These are phyloP conservation scores for Obba rivulosa DNA, from an alignment of 768 basidiomycete species.

Conservation along the genomic window DNA sequence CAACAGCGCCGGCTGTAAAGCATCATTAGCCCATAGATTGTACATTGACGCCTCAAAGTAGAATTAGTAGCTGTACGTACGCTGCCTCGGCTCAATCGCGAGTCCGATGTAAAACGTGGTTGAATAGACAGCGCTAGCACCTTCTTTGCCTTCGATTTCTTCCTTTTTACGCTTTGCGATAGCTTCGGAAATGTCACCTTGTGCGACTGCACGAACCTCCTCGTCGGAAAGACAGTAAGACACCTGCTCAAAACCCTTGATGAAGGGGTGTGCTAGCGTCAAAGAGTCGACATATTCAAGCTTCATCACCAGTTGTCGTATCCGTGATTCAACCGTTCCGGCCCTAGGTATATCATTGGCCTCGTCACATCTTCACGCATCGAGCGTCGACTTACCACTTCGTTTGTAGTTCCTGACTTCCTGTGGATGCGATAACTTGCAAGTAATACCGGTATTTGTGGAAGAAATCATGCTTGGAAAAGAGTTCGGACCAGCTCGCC, in stretches of 20 bases:
- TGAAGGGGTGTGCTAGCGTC: slow-evolving; percentile 89
- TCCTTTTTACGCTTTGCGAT: slow-evolving; percentile 70
- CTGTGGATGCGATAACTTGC: slow-evolving; percentile 91
- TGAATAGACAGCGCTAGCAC: slow-evolving; percentile 78
- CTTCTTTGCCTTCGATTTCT: slow-evolving; percentile 73
- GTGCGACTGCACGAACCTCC: slow-evolving; percentile 83
- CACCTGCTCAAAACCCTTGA: slow-evolving; percentile 88
- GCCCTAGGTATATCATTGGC: slow-evolving; percentile 39
- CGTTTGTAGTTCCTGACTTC: slow-evolving; percentile 74
- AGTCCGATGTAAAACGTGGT: slow-evolving; percentile 98
- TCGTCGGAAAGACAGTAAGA: slow-evolving; percentile 80
- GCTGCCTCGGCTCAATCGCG: slow-evolving; percentile 83
- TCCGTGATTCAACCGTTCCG: slow-evolving; percentile 97
- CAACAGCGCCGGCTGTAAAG: slow-evolving; percentile 62
- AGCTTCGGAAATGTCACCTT: slow-evolving; percentile 77
- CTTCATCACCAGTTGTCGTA: slow-evolving; percentile 96
- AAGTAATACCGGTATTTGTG: slow-evolving; percentile 94
- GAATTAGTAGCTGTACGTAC: slow-evolving; percentile 42
- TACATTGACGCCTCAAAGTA: background rate
- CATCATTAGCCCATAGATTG: slow-evolving; percentile 1
- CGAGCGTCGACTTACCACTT: slow-evolving; percentile 69
- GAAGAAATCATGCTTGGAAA: slow-evolving; percentile 95
- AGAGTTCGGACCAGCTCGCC: slow-evolving; percentile 90
- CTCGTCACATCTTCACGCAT: background rate
- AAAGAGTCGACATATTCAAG: slow-evolving; percentile 94